These are phyloP conservation scores for Apocynum venetum DNA, from an alignment of 257 asterid species.

Conservation along the genomic window DNA sequence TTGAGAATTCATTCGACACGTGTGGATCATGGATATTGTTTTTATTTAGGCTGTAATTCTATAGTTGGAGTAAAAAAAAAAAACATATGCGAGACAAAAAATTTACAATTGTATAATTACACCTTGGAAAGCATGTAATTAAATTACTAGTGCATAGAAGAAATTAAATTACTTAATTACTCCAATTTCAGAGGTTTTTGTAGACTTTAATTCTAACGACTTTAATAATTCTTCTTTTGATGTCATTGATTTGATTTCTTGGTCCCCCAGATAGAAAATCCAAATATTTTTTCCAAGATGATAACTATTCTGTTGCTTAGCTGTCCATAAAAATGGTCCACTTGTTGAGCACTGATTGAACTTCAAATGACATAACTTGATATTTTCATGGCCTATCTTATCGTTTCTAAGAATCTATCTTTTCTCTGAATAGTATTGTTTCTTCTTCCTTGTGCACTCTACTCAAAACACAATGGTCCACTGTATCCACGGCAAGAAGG, in stretches of 20 bases:
- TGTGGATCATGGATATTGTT: not conserved
- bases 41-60: no score
- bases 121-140: no score
- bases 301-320: not conserved
- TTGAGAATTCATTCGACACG: no score
- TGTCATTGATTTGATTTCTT: not conserved
- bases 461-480: no score
- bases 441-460: not conserved
- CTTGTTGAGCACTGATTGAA: not conserved
- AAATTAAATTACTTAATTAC: no score
- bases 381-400: not conserved
- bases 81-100: no score
- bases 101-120: not conserved
- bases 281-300: not conserved
- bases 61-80: no score
- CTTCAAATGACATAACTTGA: not conserved
- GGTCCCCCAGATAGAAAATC: not conserved
- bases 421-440: not conserved
- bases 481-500: not conserved
- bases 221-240: not conserved
- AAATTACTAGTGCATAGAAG: no score
- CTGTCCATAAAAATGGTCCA: not conserved
- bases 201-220: constrained; percentile 7
- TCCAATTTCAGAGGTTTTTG: not conserved
- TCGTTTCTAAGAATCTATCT: not conserved